Evolutionary conservation across 495 filamentous ascomycete species (phyloP), one percentile per base, ranked within the genome.

Genomic region (Penicillium lagena): DNA sequence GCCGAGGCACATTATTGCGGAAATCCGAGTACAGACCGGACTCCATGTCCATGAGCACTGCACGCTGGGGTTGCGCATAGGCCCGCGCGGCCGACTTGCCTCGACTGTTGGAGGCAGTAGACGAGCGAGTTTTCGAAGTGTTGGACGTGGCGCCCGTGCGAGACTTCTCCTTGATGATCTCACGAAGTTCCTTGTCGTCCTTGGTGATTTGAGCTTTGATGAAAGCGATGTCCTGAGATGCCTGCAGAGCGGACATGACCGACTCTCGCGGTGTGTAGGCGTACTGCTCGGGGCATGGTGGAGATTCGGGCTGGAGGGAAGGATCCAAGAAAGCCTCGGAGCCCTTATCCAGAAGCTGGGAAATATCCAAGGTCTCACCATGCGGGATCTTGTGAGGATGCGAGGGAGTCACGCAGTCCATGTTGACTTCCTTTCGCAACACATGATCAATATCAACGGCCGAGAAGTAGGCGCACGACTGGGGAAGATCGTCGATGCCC

Each of bases 401-500:
- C 33, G 85, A 90, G 8, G 94, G 93, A 1, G 93, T 98, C 38
- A 96, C 63, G 60, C 93, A 98, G 56, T 95, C 86, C 88, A 98
- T 94, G 58, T 97, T 83, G 13, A 98, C 94, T 57, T 98, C 93
- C 60, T 98, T 98, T 31, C 93, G 83, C 12, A 98, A 76, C 8
- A 98, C 89, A 46, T 83, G 78, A 57, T 98, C 93, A 49, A 98
- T 87, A 55, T 98, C 93, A 13, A 98, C 81, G 1, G 93, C 89
- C 2, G 87, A 94, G 69, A 98, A 98, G 64, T 87, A 98, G 14
- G 93, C 93, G 55, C 89, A 95, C 4, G 82, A 80, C 60, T 96
- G 93, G 2, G 93, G 93, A 7, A 98, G 79, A 55, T 98, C 94
- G 46, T 95, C 70, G 51, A 97, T 98, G 34, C 93, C 93, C 50